Conservation (phyloP, 2,329 filamentous ascomycete species). For the Diaporthe sp. region DNA sequence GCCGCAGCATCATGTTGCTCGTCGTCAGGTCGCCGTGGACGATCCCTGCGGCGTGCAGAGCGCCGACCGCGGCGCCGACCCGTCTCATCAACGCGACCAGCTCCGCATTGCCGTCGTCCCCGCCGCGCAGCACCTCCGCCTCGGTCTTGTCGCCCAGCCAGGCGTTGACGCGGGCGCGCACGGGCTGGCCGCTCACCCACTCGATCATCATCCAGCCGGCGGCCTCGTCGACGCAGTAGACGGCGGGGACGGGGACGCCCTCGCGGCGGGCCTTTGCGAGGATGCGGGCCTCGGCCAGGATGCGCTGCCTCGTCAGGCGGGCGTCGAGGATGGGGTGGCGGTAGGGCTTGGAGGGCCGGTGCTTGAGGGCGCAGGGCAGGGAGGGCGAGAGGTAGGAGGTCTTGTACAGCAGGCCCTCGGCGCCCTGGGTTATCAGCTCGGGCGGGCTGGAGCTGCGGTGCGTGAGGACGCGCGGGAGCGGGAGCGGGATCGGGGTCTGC, state of each 20-base stretch:
- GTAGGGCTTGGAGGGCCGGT: constrained; percentile 91
- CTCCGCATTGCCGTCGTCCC: constrained; percentile 55
- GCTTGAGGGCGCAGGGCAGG: constrained; percentile 83
- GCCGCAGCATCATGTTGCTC: constrained; percentile 90
- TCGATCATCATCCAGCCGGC: constrained; percentile 84
- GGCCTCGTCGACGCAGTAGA: constrained; percentile 75
- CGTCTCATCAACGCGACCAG: constrained; percentile 73
- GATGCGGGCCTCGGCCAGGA: constrained; percentile 89
- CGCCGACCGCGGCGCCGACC: constrained; percentile 78
- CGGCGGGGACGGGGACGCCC: constrained; percentile 82
- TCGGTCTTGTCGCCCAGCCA: constrained; percentile 64
- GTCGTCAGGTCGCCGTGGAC: constrained; percentile 97
- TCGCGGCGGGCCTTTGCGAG: constrained; percentile 82
- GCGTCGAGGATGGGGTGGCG: constrained; percentile 90
- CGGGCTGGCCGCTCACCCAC: constrained; percentile 81
- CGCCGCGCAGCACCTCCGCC: constrained; percentile 36
- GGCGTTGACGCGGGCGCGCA: constrained; percentile 75
- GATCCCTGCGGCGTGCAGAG: constrained; percentile 84
- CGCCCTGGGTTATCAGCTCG: constrained; percentile 87
- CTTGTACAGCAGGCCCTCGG: constrained; percentile 93
- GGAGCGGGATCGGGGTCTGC: constrained; percentile 61
- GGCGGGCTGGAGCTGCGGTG: constrained; percentile 70
- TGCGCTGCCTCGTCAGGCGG: constrained; percentile 85
- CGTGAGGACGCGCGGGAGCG: constrained; percentile 73
- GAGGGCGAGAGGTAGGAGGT: constrained; percentile 79